A percentile compares a stretch with the other conserved stretches of the same genome.
Evolutionary conservation across 192 early-diverging fungal genomes (phyloP).

Genomic region (Oehlia diaphana): DNA sequence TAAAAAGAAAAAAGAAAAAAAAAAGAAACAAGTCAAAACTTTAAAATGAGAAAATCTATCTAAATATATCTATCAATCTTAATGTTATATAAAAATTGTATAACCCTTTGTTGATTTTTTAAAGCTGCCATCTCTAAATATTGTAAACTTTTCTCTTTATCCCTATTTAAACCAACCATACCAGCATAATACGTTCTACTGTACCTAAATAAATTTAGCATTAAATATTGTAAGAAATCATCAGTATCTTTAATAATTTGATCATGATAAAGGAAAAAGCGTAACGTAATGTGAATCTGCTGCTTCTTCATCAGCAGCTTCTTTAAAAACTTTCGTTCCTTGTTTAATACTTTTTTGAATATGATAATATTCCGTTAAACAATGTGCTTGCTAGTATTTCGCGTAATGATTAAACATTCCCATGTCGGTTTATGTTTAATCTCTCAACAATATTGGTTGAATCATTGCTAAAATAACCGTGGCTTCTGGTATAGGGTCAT

Average conservation of each 20-base stretch:
- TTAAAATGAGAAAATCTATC: no score
- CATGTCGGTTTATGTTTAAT: not conserved
- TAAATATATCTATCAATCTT: constrained; percentile 1
- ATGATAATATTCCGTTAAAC: constrained; percentile 23
- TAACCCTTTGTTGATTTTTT: constrained; percentile 23
- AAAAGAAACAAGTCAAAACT: no score
- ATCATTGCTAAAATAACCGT: not conserved
- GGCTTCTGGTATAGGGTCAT: not conserved
- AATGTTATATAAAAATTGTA: constrained; percentile 1
- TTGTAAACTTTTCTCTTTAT: not conserved
- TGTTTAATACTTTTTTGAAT: constrained; percentile 7
- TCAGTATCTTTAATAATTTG: constrained; percentile 8
- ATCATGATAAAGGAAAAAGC: constrained; percentile 10
- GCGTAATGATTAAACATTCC: constrained; percentile 9
- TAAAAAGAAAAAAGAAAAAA: no score
- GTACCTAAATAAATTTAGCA: constrained; percentile 23
- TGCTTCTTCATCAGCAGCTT: constrained; percentile 20
- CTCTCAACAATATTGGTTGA: constrained; percentile 5
- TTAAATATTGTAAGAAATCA: constrained; percentile 28
- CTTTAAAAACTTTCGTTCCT: constrained; percentile 17
- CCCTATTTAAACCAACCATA: not conserved
- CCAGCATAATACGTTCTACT: constrained; percentile 11
- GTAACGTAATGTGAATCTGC: constrained; percentile 12
- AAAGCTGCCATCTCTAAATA: constrained; percentile 16
- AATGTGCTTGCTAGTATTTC: constrained; percentile 22